These are phyloP conservation scores for Podochytrium sp. DNA, from an alignment of 192 early-diverging fungal genomes.

Conservation along the genomic window DNA sequence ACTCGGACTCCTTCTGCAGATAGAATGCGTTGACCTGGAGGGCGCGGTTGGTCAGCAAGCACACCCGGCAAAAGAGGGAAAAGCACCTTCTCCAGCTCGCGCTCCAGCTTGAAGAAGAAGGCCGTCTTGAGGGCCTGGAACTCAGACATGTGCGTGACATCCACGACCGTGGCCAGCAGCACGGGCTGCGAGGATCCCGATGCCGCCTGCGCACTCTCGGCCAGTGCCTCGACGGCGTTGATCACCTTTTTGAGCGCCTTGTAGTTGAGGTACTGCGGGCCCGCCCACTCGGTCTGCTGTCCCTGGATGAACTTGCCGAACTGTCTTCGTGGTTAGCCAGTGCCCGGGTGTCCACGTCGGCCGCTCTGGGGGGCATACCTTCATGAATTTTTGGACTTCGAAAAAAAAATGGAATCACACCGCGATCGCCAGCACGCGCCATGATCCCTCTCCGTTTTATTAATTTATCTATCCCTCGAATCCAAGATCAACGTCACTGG, in stretches of 20 bases:
- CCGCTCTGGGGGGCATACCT: constrained; percentile 7
- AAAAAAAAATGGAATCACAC: background rate
- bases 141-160: constrained; percentile 27
- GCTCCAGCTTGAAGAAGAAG: constrained; percentile 97
- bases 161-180: background rate
- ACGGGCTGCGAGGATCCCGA: background rate
- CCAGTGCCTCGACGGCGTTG: constrained; percentile 48
- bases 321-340: constrained; percentile 45
- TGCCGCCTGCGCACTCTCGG: constrained; percentile 2
- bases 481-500: constrained; percentile 30
- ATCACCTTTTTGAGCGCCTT: constrained; percentile 99
- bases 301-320: constrained; percentile 98
- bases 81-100: constrained; percentile 90
- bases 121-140: constrained; percentile 88
- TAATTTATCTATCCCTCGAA: constrained; percentile 5
- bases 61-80: background rate
- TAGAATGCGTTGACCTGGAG: constrained; percentile 93
- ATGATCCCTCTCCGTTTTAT: background rate
- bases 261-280: constrained; percentile 91
- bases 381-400: background rate
- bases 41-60: background rate
- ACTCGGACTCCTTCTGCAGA: constrained; percentile 92
- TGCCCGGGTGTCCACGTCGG: no score
- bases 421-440: background rate
- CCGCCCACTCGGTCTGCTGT: constrained; percentile 91